A percentile compares a stretch with the other conserved stretches of the same genome.
Evolutionary conservation across 2,329 filamentous ascomycete genomes (phyloP).

Genomic region (Thelonectria blattea): DNA sequence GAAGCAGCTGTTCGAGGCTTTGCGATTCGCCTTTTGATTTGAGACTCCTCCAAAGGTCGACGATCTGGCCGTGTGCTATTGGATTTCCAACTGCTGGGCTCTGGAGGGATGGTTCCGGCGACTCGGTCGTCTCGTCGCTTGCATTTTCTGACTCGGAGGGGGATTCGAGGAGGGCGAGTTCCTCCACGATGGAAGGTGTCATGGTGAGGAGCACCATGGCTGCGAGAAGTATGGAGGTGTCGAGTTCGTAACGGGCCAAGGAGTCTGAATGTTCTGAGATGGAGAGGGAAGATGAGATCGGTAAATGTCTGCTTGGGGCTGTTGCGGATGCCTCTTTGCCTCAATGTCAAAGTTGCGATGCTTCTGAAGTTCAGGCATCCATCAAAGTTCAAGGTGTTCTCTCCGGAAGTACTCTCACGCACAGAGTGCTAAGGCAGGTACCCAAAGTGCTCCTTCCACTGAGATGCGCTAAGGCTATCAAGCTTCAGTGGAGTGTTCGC

Average conservation of each 20-base stretch:
- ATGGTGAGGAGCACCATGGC: slow-evolving; percentile 80
- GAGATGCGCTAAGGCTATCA: slow-evolving; percentile 1
- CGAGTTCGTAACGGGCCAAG: not conserved
- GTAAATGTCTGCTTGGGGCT: too few species aligned
- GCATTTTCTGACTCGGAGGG: slow-evolving; percentile 5
- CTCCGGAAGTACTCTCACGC: not conserved
- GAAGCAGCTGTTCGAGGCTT: slow-evolving; percentile 73
- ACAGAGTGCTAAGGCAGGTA: not conserved
- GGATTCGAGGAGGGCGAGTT: slow-evolving; percentile 50
- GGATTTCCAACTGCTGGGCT: slow-evolving; percentile 65
- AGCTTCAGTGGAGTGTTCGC: slow-evolving; percentile 14
- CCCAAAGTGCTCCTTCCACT: not conserved
- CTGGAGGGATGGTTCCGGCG: slow-evolving; percentile 55
- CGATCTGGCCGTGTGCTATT: slow-evolving; percentile 73
- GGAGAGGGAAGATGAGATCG: too few species aligned
- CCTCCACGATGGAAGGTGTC: slow-evolving; percentile 71
- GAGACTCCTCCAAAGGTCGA: slow-evolving; percentile 65
- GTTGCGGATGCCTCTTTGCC: not conserved
- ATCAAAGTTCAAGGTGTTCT: not conserved
- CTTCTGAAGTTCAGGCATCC: slow-evolving; percentile 7
- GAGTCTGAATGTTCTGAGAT: not conserved
- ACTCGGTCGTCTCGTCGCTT: slow-evolving; percentile 17
- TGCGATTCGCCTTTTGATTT: slow-evolving; percentile 45
- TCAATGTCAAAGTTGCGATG: not conserved
- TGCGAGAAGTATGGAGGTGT: not conserved